A percentile compares a stretch with the other conserved stretches of the same genome.
phyloP scores from a whole-genome alignment of 371 early-diverging fungal species.

The Lichtheimia corymbifera region DNA sequence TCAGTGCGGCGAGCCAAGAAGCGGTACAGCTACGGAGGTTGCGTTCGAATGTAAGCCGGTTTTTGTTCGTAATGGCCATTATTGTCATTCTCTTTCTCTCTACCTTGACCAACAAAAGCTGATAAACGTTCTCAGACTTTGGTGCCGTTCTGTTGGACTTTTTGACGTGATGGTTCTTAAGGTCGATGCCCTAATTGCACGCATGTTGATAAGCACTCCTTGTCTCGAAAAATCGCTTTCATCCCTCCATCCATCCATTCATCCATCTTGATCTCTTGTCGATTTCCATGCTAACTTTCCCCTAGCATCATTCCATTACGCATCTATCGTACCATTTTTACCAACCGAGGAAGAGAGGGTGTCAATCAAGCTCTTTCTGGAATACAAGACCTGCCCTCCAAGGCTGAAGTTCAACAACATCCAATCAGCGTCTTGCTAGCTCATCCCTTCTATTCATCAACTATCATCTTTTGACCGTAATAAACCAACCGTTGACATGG shows the following conservation, averaged over 20 bases:
- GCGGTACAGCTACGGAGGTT: conserved; percentile 81
- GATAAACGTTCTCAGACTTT: conserved; percentile 88
- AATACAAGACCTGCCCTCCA: too few relatives aligned
- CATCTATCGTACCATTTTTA: not conserved
- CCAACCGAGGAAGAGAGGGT: not conserved
- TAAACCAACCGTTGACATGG: too few relatives aligned
- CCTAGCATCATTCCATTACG: not conserved
- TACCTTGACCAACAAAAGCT: conserved; percentile 91
- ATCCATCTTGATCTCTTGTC: conserved; percentile 18
- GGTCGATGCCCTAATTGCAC: conserved; percentile 86
- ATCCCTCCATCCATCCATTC: conserved; percentile 13
- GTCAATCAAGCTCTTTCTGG: too few relatives aligned
- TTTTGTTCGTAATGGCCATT: not conserved
- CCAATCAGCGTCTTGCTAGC: too few relatives aligned
- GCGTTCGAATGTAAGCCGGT: not conserved
- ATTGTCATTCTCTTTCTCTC: conserved; percentile 11
- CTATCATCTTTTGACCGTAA: too few relatives aligned
- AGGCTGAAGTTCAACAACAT: too few relatives aligned
- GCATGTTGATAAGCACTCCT: not conserved
- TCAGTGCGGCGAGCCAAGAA: conserved; percentile 98
- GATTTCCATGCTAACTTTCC: not conserved
- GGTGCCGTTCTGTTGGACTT: conserved; percentile 85
- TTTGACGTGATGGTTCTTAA: conserved; percentile 93
- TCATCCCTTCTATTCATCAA: too few relatives aligned
- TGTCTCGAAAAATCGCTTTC: not conserved